phyloP scores from a whole-genome alignment of 306 rosid species.

The Inga leiocalycina region DNA sequence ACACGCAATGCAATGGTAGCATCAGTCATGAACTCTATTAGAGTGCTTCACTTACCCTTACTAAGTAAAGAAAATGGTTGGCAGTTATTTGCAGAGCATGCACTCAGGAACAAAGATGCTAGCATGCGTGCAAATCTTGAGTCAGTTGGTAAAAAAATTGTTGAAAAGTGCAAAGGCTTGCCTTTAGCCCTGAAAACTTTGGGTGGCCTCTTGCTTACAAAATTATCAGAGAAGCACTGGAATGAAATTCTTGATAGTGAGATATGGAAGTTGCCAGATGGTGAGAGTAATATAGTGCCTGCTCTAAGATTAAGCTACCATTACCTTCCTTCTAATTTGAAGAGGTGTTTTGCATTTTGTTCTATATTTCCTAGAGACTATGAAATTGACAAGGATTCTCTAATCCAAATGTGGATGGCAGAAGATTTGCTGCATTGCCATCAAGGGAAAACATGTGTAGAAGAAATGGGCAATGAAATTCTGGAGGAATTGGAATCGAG shows the following conservation, averaged over 20 bases:
- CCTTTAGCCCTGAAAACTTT: neutral
- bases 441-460: neutral
- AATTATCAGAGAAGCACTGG: neutral
- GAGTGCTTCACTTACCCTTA: neutral
- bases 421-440: neutral
- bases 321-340: constrained; percentile 1
- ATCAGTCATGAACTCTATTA: neutral
- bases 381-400: neutral
- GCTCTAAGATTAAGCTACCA: constrained; percentile 17
- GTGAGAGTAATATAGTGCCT: neutral
- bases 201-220: neutral
- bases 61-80: neutral
- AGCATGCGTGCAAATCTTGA: neutral
- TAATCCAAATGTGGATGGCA: constrained; percentile 13
- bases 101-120: neutral
- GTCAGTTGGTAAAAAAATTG: neutral
- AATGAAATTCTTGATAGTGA: neutral
- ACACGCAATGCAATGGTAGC: neutral
- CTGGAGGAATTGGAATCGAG: neutral
- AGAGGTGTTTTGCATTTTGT: constrained; percentile 12
- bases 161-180: neutral
- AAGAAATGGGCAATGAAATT: neutral
- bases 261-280: neutral
- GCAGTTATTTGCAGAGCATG: neutral
- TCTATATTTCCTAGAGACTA: neutral